Evolutionary conservation across 495 filamentous ascomycete species (phyloP).

Genomic region (Penicillium longicatenatum): DNA sequence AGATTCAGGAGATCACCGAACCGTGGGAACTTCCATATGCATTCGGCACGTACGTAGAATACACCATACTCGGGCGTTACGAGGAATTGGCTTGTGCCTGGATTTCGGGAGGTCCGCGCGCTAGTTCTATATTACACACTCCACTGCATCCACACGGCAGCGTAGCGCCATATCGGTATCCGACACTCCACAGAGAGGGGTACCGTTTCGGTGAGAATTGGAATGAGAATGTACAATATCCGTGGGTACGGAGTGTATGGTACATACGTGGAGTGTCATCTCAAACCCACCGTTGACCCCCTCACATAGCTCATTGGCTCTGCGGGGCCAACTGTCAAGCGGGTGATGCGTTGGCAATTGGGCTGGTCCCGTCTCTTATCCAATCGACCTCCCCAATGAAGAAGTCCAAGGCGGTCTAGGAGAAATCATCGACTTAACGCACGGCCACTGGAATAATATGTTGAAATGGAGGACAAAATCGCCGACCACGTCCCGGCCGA

Average conservation of each 20-base stretch:
- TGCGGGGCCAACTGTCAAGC: slow-evolving; percentile 6
- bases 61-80: not conserved
- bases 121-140: not conserved
- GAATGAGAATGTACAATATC: too few species aligned
- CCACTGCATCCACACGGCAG: not conserved
- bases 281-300: not conserved
- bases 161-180: not conserved
- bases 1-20: not conserved
- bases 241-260: not conserved
- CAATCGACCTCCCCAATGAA: slow-evolving; percentile 13
- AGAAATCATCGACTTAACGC: not conserved
- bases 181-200: not conserved
- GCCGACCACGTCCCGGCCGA: slow-evolving; percentile 14
- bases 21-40: not conserved
- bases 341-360: slow-evolving; percentile 26
- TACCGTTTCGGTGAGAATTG: not conserved
- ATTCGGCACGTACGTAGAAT: not conserved
- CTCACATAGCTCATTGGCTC: slow-evolving; percentile 17
- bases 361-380: slow-evolving; percentile 8
- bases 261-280: not conserved
- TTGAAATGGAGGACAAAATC: slow-evolving; percentile 2
- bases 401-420: not conserved
- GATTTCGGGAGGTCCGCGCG: not conserved
- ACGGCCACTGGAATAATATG: not conserved
- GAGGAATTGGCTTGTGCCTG: slow-evolving; percentile 1